These are phyloP conservation scores for Capronia americana DNA, from an alignment of 2,329 filamentous ascomycete species.

Conservation along the genomic window DNA sequence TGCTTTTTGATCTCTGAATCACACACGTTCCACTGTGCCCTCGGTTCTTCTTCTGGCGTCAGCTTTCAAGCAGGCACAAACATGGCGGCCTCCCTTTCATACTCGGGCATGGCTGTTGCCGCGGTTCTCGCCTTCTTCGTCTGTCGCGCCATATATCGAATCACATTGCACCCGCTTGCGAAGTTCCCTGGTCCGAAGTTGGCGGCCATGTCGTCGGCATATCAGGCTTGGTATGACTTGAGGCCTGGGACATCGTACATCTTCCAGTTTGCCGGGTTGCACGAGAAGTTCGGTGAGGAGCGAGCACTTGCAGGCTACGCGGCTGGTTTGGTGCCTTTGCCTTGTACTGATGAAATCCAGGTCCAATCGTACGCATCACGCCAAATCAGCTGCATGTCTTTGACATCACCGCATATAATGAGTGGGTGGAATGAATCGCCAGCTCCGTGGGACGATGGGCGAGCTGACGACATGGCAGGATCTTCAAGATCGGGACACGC, in stretches of 20 bases:
- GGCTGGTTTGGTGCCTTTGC: background rate
- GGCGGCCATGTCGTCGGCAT: slow-evolving; percentile 41
- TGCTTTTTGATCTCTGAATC: background rate
- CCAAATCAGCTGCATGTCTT: slow-evolving; percentile 43
- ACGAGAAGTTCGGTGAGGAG: slow-evolving; percentile 26
- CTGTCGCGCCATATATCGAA: slow-evolving; percentile 35
- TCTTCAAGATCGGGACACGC: slow-evolving; percentile 27
- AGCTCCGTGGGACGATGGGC: background rate
- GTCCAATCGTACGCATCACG: slow-evolving; percentile 44
- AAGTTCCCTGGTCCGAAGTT: slow-evolving; percentile 47
- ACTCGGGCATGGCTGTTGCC: background rate
- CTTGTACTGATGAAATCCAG: background rate
- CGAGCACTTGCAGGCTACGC: background rate
- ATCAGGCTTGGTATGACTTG: slow-evolving; percentile 38
- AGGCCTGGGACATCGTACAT: slow-evolving; percentile 19
- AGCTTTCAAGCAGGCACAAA: slow-evolving; percentile 5
- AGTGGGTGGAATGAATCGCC: slow-evolving; percentile 13
- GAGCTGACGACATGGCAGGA: slow-evolving; percentile 14
- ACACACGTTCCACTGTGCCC: background rate
- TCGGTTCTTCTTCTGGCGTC: background rate
- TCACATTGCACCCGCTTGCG: slow-evolving; percentile 45
- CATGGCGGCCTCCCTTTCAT: slow-evolving; percentile 6
- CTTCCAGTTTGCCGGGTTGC: slow-evolving; percentile 14
- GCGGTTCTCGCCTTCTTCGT: slow-evolving; percentile 9
- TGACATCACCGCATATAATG: slow-evolving; percentile 33